Percentiles rank a stretch among this genome's conserved stretches.
Conservation (phyloP, 164 flowering plant species). For the Vitis rupestris region DNA sequence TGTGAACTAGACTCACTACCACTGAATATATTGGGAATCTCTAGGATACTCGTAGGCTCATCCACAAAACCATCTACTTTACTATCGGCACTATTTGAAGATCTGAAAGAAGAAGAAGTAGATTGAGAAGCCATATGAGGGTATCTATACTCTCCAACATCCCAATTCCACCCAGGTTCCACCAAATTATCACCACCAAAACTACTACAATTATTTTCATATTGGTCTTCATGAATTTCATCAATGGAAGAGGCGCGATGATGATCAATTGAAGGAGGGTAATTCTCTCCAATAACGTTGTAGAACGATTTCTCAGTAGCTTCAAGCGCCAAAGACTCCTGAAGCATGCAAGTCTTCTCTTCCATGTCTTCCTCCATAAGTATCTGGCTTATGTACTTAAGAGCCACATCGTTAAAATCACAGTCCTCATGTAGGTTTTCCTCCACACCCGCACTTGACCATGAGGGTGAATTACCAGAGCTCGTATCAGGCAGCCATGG, state of each 20-base stretch:
- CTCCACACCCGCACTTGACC: slow-evolving; percentile 6
- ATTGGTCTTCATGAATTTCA: slow-evolving; percentile 11
- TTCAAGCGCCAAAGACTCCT: slow-evolving; percentile 51
- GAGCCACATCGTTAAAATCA: slow-evolving; percentile 52
- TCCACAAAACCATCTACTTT: slow-evolving; percentile 23
- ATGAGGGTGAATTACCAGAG: neutral
- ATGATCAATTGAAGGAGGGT: slow-evolving; percentile 24
- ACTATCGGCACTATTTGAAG: neutral
- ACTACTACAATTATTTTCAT: slow-evolving; percentile 3
- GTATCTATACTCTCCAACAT: slow-evolving; percentile 2
- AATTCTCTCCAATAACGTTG: slow-evolving; percentile 39
- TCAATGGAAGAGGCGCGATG: neutral
- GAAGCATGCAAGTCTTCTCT: slow-evolving; percentile 42
- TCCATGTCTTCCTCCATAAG: slow-evolving; percentile 66
- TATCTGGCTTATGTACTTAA: slow-evolving; percentile 48
- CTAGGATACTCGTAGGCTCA: slow-evolving; percentile 30
- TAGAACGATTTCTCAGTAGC: slow-evolving; percentile 51
- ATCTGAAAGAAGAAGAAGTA: slow-evolving; percentile 1
- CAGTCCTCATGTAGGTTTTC: slow-evolving; percentile 39
- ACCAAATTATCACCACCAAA: neutral
- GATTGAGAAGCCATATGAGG: neutral
- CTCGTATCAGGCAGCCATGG: slow-evolving; percentile 11
- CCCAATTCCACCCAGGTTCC: slow-evolving; percentile 10
- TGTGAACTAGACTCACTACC: slow-evolving; percentile 26
- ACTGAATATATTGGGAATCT: slow-evolving; percentile 16